Evolutionary conservation across 805 yeast genomes (phyloP).

Genomic region (Priceomyces castillae): DNA sequence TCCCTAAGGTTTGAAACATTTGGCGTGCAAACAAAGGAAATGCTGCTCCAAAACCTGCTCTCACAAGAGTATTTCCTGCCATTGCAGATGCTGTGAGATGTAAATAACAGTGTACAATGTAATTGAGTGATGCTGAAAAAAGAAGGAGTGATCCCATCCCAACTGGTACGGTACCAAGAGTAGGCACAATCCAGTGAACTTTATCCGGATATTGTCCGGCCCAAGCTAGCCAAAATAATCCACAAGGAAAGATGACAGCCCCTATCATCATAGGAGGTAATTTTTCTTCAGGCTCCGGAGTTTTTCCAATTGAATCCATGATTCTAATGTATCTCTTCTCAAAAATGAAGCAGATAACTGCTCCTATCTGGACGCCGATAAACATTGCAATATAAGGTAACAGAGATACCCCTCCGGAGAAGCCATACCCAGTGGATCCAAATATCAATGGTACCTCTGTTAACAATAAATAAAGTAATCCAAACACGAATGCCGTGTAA

Average conservation of each 20-base stretch:
- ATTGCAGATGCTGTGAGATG: slow-evolving; percentile 53
- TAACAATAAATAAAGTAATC: slow-evolving; percentile 43
- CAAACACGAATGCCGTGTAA: slow-evolving; percentile 49
- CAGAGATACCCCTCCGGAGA: slow-evolving; percentile 59
- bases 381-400: slow-evolving; percentile 78
- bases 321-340: slow-evolving; percentile 54
- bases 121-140: slow-evolving; percentile 52
- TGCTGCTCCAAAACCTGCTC: slow-evolving; percentile 51
- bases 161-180: slow-evolving; percentile 33
- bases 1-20: slow-evolving; percentile 44
- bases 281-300: slow-evolving; percentile 68
- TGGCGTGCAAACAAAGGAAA: slow-evolving; percentile 52
- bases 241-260: slow-evolving; percentile 63
- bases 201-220: slow-evolving; percentile 64
- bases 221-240: slow-evolving; percentile 81
- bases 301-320: slow-evolving; percentile 26
- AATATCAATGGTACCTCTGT: slow-evolving; percentile 49
- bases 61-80: slow-evolving; percentile 52
- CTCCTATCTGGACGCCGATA: slow-evolving; percentile 64
- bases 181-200: slow-evolving; percentile 66
- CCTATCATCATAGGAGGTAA: slow-evolving; percentile 68
- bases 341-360: slow-evolving; percentile 46
- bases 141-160: slow-evolving; percentile 44
- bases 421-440: slow-evolving; percentile 51
- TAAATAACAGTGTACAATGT: slow-evolving; percentile 54